Percentiles rank a stretch among this genome's conserved stretches.
These are phyloP conservation scores for Aspergillus baeticus DNA, from an alignment of 495 filamentous ascomycete genomes.

Conservation along the genomic window DNA sequence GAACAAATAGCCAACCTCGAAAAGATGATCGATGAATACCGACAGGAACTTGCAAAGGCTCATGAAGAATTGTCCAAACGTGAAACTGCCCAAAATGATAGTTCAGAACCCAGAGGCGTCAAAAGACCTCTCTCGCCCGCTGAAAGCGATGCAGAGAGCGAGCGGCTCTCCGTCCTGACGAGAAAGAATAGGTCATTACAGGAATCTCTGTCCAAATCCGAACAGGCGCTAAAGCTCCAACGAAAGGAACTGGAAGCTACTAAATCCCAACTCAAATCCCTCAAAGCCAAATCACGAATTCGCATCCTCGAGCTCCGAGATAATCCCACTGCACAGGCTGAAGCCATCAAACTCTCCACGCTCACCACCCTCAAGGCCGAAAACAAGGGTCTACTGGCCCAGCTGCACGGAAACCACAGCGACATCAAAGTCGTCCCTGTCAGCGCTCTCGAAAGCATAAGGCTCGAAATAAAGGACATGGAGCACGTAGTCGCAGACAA, in stretches of 20 bases:
- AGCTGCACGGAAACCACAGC: conserved; percentile 56
- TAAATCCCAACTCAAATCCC: conserved; percentile 66
- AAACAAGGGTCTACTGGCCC: conserved; percentile 77
- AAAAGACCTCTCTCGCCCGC: conserved; percentile 56
- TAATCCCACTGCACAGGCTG: conserved; percentile 83
- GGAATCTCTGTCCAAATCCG: conserved; percentile 65
- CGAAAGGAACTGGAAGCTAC: conserved; percentile 73
- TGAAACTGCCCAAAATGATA: conserved; percentile 44
- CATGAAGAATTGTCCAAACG: conserved; percentile 67
- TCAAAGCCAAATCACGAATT: conserved; percentile 71
- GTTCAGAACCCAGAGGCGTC: conserved; percentile 34
- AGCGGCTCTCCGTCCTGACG: conserved; percentile 76
- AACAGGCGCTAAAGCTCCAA: conserved; percentile 63
- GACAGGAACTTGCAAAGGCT: conserved; percentile 73
- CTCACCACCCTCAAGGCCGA: conserved; percentile 75
- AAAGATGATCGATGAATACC: conserved; percentile 81
- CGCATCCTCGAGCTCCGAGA: conserved; percentile 83
- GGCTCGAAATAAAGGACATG: conserved; percentile 70
- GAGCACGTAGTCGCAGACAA: conserved; percentile 71
- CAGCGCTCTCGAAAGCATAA: conserved; percentile 70
- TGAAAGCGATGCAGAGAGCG: conserved; percentile 64
- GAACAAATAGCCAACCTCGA: conserved; percentile 81
- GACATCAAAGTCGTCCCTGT: conserved; percentile 63
- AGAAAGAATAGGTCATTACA: conserved; percentile 86
- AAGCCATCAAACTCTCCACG: conserved; percentile 77